Conservation (phyloP, 345 rosid species). For the Acer campestre region DNA sequence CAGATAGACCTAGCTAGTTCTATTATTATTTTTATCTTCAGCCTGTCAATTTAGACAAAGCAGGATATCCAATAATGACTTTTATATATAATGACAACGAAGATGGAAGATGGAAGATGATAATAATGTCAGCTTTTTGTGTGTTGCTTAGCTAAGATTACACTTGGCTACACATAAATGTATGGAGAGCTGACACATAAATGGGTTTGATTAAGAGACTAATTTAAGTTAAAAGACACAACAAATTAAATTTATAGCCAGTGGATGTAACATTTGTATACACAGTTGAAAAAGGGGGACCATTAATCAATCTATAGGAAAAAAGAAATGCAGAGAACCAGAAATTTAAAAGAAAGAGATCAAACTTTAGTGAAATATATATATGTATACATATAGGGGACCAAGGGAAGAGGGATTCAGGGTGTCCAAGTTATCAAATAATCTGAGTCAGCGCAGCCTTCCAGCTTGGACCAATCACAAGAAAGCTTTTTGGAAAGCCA, state of each 20-base stretch:
- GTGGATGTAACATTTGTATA: neutral
- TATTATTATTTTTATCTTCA: no score
- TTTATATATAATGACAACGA: conserved; percentile 2
- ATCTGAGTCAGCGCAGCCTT: conserved; percentile 18
- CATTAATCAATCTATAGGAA: neutral
- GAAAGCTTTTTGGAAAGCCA: neutral
- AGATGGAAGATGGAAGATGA: neutral
- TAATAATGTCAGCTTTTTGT: conserved; percentile 10
- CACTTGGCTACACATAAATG: neutral
- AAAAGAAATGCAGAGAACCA: neutral
- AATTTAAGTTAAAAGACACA: neutral
- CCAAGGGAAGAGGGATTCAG: neutral
- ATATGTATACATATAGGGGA: neutral
- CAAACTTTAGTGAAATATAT: conserved; percentile 15
- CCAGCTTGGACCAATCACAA: conserved; percentile 3
- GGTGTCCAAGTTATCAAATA: conserved; percentile 10
- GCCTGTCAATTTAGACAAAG: neutral
- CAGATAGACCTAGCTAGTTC: neutral
- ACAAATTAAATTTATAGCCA: neutral
- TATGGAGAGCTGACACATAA: neutral
- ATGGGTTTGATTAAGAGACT: neutral
- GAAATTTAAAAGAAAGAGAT: conserved; percentile 5
- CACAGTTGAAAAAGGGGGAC: conserved; percentile 3
- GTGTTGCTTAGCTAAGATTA: neutral
- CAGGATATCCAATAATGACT: neutral